Conservation (phyloP, 768 basidiomycete genomes). For the Leccinum ochraceum region DNA sequence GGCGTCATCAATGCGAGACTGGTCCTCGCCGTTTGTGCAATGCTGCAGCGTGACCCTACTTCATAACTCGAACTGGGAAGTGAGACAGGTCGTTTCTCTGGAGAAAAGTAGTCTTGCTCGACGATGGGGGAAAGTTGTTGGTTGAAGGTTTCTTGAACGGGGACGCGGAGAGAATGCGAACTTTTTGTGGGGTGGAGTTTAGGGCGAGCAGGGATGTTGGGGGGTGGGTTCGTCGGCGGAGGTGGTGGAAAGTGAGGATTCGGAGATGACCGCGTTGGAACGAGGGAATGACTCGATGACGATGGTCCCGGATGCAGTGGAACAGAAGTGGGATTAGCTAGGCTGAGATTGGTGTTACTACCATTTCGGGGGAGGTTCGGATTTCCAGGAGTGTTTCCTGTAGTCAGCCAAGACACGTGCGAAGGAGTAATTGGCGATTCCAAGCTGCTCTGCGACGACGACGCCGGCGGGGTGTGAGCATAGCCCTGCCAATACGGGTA, state of each 20-base stretch:
- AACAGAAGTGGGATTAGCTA: not conserved
- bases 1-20: constrained; percentile 31
- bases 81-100: constrained; percentile 41
- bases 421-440: constrained; percentile 39
- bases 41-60: constrained; percentile 28
- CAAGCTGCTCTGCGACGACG: constrained; percentile 32
- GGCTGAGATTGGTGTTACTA: constrained; percentile 7
- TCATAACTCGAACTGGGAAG: constrained; percentile 31
- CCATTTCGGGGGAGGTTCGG: constrained; percentile 7
- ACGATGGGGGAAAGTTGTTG: constrained; percentile 63
- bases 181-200: constrained; percentile 38
- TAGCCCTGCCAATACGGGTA: constrained; percentile 38
- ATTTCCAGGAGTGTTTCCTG: constrained; percentile 12
- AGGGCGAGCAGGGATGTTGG: constrained; percentile 29
- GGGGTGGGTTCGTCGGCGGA: constrained; percentile 33
- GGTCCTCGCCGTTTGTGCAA: constrained; percentile 37
- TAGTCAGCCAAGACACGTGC: constrained; percentile 40
- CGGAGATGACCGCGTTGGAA: constrained; percentile 26
- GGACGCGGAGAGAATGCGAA: constrained; percentile 44
- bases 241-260: constrained; percentile 37
- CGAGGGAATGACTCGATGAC: constrained; percentile 16
- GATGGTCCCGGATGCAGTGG: constrained; percentile 7
- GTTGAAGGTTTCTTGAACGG: constrained; percentile 31
- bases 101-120: constrained; percentile 64
- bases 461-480: constrained; percentile 32